These are phyloP conservation scores for Trypanosomatidae sp. DNA, from an alignment of 208 protist genomes.

Conservation along the genomic window DNA sequence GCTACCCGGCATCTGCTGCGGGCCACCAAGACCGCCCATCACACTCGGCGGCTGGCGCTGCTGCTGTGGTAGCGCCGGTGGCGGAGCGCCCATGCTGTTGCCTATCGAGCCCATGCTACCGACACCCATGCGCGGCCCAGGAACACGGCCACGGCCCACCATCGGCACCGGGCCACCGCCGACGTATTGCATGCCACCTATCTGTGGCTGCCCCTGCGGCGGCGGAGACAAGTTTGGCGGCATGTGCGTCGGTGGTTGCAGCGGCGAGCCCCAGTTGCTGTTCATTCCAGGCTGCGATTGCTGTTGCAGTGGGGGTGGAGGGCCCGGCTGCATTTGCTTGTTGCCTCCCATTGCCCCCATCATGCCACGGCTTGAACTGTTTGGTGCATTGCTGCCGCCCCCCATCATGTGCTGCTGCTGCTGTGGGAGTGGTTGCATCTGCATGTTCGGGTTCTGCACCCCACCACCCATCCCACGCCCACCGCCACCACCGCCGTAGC, in stretches of 20 bases:
- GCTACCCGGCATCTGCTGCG: constrained; percentile 4
- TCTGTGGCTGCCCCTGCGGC: constrained; percentile 24
- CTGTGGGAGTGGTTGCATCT: constrained; percentile 5
- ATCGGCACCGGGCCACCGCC: constrained; percentile 19
- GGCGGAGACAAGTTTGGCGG: constrained; percentile 21
- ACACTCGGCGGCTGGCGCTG: constrained; percentile 15
- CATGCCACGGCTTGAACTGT: constrained; percentile 23
- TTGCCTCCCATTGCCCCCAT: constrained; percentile 26
- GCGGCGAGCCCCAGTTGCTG: constrained; percentile 28
- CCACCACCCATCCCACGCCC: constrained; percentile 21
- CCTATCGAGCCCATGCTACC: constrained; percentile 17
- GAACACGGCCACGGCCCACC: constrained; percentile 22
- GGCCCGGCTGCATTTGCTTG: constrained; percentile 22
- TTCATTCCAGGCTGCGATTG: constrained; percentile 13
- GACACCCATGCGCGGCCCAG: constrained; percentile 8
- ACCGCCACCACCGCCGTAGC: constrained; percentile 15
- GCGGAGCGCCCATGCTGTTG: constrained; percentile 24
- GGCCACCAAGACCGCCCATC: constrained; percentile 16
- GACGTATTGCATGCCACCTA: constrained; percentile 22
- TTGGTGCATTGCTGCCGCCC: constrained; percentile 11
- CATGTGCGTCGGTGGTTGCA: constrained; percentile 25
- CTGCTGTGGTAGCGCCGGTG: constrained; percentile 22
- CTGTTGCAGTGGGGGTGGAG: constrained; percentile 3
- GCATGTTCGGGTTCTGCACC: constrained; percentile 26
- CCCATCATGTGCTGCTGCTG: constrained; percentile 27